Evolutionary conservation across 495 filamentous ascomycete genomes (phyloP), one percentile per base, ranked within the genome.

Genomic region (Xylaria acuta): DNA sequence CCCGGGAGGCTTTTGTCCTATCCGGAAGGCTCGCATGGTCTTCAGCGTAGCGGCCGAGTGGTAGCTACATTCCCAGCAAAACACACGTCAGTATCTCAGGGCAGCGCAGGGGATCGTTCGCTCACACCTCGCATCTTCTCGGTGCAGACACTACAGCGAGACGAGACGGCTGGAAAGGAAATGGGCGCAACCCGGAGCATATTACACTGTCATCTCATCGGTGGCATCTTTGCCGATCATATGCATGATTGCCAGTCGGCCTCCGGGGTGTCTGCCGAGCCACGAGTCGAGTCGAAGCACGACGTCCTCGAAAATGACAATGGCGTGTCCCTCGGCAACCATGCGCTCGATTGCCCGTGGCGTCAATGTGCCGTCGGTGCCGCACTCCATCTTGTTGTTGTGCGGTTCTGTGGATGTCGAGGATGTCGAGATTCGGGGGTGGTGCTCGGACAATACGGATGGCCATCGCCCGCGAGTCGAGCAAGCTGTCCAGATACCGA

Each of bases 1-100:
- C 18, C 91, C 92, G 74, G 92, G 84, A 56, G 94, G 75, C 56
- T 82, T 87, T 72, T 86, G 87, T 64, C 94, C 94, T 80, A 97
- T 95, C 74, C 92, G 90, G 76, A 90, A 97, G 45, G 84, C 85
- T 45, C 87, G 79, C 92, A 97, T 96, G 64, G 86, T 87, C 72
- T 90, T 79, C 68, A 87, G 85, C 30, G 93, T 89, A 75, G 91
- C 88, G 60, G 79, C 71, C 5, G 90, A 93, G 77, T 97, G 94
- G 51, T 95, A 84, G 69, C 93, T 95, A 75, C 66, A 75, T 72
- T 27, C 36, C 3, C 20, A 25, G 36, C 0, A 20, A 63, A 63
- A 41, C 16, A 36, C 54, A 36, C 30, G 59, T 63, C 22, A 63
- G 59, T 41, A 41, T 41, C 9, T 25, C 8, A 22, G 59, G 34